Evolutionary conservation across 495 filamentous ascomycete species (phyloP).

Genomic region (Lepidopterella palustris): DNA sequence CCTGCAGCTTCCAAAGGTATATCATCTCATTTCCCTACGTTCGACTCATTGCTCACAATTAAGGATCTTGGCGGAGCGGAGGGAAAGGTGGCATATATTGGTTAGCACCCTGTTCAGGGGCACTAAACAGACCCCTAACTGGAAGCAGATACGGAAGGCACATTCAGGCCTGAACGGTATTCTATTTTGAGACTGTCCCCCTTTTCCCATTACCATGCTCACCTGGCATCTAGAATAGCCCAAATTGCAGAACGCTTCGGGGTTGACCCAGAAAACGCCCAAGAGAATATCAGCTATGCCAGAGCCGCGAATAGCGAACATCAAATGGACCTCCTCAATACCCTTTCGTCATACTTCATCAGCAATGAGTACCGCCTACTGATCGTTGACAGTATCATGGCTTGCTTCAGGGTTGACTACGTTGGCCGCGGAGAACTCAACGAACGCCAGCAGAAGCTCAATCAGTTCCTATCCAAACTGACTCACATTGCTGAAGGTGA

Average conservation of each 20-base stretch:
- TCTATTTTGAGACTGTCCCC: neutral
- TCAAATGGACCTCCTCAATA: conserved; percentile 64
- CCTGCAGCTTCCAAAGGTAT: conserved; percentile 37
- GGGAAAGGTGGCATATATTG: conserved; percentile 75
- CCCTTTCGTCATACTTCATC: conserved; percentile 58
- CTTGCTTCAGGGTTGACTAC: conserved; percentile 70
- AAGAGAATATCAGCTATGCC: conserved; percentile 71
- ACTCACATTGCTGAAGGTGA: conserved; percentile 68
- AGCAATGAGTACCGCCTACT: conserved; percentile 64
- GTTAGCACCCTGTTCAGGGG: conserved; percentile 26
- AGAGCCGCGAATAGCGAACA: conserved; percentile 71
- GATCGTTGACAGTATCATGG: conserved; percentile 74
- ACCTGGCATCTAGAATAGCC: conserved; percentile 41
- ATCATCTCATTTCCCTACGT: neutral
- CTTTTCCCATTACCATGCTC: neutral
- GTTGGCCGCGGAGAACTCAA: conserved; percentile 68
- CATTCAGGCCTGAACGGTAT: conserved; percentile 62
- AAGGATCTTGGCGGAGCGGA: conserved; percentile 65
- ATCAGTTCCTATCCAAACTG: conserved; percentile 61
- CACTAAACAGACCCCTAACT: conserved; percentile 2
- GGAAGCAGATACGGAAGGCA: conserved; percentile 63
- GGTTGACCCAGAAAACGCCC: conserved; percentile 40
- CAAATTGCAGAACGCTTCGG: conserved; percentile 75
- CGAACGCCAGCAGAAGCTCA: conserved; percentile 70
- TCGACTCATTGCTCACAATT: neutral